Evolutionary conservation across 1,284 basidiomycete species (phyloP).

Genomic region (Apiotrichum montevideense): DNA sequence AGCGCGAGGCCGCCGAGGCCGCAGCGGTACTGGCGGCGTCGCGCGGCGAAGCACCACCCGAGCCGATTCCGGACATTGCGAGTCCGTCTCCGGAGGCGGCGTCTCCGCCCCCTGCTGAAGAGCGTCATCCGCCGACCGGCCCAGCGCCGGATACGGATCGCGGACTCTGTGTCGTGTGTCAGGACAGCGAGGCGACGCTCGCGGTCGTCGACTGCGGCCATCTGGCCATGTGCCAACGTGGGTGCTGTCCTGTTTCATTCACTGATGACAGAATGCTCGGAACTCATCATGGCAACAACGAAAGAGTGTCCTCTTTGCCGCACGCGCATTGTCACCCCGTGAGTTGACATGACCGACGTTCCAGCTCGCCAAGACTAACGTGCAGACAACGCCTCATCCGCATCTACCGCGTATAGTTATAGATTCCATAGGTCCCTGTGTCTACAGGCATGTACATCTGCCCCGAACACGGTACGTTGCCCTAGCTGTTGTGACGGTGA

Average conservation of each 20-base stretch:
- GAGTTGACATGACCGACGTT: slow-evolving; percentile 3
- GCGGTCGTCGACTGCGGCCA: slow-evolving; percentile 91
- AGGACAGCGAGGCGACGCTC: slow-evolving; percentile 83
- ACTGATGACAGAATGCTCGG: slow-evolving; percentile 57
- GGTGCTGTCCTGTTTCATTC: slow-evolving; percentile 8
- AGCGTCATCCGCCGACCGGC: slow-evolving; percentile 24
- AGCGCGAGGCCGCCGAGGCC: slow-evolving; percentile 25
- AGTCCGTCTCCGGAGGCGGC: not conserved
- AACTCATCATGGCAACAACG: slow-evolving; percentile 70
- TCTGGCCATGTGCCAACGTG: slow-evolving; percentile 65
- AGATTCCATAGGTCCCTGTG: no score
- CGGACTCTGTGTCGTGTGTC: slow-evolving; percentile 79
- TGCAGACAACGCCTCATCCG: slow-evolving; percentile 61
- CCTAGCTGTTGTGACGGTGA: no score
- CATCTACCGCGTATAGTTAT: slow-evolving; percentile 50
- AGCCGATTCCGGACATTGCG: slow-evolving; percentile 1
- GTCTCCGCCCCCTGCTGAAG: not conserved
- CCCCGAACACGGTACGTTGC: no score
- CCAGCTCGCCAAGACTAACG: not conserved
- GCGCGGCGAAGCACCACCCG: not conserved
- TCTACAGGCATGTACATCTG: no score
- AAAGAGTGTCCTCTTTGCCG: slow-evolving; percentile 79
- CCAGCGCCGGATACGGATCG: slow-evolving; percentile 53
- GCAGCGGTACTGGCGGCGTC: not conserved
- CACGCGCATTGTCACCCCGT: slow-evolving; percentile 62